Evolutionary conservation across 352 stramenopile species (phyloP), one percentile per base, ranked within the genome.

Genomic region (Plasmopara viticola): DNA sequence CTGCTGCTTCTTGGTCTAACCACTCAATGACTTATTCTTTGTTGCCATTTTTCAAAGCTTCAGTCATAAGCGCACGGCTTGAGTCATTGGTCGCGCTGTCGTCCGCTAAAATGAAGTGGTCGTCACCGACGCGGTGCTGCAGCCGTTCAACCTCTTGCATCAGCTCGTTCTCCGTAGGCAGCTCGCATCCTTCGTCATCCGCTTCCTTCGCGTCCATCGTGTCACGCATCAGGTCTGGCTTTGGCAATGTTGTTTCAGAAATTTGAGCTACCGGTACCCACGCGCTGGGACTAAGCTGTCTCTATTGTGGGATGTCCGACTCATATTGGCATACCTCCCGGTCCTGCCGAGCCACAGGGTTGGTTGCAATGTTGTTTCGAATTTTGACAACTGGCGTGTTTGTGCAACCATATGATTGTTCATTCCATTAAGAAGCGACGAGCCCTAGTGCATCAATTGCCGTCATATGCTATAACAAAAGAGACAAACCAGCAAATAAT

Each of bases 1-100:
- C 74, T 93, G 83, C 54, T 90, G 78, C 68, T 93, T 93, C 76
- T 93, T 93, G 55, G 78, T 77, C 53, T 93, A 90, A 58, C 78
- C 80, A 51, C 79, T 90, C 52, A 93, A 93, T n/a, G 79, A 79
- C 67, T 83, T n/a, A n/a, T n/a, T 87, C 53, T 73, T 58, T 20
- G 71, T 63, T 42, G 66, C 18, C 66, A 78, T 79, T 14, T 33
- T 13, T 40, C 89, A 74, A 9, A 68, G 64, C 68, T 91, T 74
- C 12, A 73, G 74, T 20, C 84, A 66, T n/a, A 94, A 70, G 38
- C 79, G 72, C 34, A 74, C 78, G 43, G 7, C 44, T 61, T 48
- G 55, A 47, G 42, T 67, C 48, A 39, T 67, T 63, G 38, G 72
- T 59, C 29, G 48, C 56, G 14, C 20, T 25, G 20, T 25, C 20